Conservation (phyloP, 495 filamentous ascomycete species). For the Penicillium subrubescens region DNA sequence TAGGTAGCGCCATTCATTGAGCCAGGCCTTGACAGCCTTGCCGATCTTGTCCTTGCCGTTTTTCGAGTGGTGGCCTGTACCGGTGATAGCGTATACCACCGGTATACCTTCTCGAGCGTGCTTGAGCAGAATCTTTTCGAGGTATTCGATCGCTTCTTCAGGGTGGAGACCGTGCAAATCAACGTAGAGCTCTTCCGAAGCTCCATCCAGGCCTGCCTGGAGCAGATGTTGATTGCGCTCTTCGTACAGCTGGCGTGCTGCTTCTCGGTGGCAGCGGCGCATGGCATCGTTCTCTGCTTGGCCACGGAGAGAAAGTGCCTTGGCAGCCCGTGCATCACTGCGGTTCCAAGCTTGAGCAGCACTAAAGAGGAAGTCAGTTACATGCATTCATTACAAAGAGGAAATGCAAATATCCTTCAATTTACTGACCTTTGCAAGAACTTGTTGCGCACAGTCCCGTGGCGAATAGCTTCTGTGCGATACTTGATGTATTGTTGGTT, state of each 20-base stretch:
- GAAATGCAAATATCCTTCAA: background rate
- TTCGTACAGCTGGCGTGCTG: conserved; percentile 88
- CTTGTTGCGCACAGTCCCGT: conserved; percentile 93
- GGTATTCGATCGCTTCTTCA: conserved; percentile 94
- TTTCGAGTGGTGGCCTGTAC: conserved; percentile 96
- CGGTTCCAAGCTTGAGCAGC: conserved; percentile 99
- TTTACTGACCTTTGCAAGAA: conserved; percentile 83
- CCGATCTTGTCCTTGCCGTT: conserved; percentile 99
- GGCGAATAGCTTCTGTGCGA: conserved; percentile 91
- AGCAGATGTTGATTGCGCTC: conserved; percentile 79
- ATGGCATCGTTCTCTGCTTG: conserved; percentile 97
- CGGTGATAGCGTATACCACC: conserved; percentile 94
- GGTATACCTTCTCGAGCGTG: conserved; percentile 66
- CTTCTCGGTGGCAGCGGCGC: conserved; percentile 95
- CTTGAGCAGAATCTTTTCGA: conserved; percentile 82
- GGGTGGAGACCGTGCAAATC: conserved; percentile 96
- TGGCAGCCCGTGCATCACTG: conserved; percentile 94
- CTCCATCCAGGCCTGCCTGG: conserved; percentile 40
- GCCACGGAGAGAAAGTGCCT: conserved; percentile 89
- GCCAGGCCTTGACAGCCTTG: conserved; percentile 85
- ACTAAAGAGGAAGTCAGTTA: conserved; percentile 46
- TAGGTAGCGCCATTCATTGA: conserved; percentile 94
- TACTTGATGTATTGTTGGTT: conserved; percentile 95
- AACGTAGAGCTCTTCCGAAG: conserved; percentile 78
- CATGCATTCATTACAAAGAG: background rate